A percentile compares a stretch with the other conserved stretches of the same genome.
These are phyloP conservation scores for Picochlorum costavermella DNA, from an alignment of 139 green algal species.

Conservation along the genomic window DNA sequence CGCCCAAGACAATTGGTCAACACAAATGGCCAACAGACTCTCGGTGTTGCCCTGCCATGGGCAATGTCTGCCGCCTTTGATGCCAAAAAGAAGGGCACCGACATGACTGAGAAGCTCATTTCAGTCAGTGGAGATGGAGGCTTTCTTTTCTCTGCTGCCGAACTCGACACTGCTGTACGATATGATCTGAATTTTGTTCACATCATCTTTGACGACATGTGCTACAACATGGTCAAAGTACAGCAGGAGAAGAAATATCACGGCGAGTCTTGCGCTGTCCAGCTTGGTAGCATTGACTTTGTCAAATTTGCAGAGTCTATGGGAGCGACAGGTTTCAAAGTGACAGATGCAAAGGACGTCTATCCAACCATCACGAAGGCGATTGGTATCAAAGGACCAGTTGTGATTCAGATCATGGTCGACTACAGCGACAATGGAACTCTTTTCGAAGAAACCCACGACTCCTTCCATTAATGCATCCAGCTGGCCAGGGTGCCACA, in stretches of 20 bases:
- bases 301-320: conserved; percentile 12
- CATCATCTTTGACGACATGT: conserved; percentile 11
- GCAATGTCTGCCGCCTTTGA: conserved; percentile 13
- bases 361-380: not conserved
- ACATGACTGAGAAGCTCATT: conserved; percentile 13
- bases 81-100: conserved; percentile 12
- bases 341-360: not conserved
- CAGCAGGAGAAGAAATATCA: conserved; percentile 19
- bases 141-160: conserved; percentile 16
- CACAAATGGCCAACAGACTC: conserved; percentile 15
- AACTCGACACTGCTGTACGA: conserved; percentile 15
- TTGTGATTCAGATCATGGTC: conserved; percentile 10
- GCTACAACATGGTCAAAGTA: conserved; percentile 18
- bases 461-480: conserved; percentile 6
- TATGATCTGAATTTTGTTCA: conserved; percentile 15
- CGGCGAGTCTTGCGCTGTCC: conserved; percentile 3
- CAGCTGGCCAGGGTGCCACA: not conserved
- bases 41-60: conserved; percentile 12
- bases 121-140: conserved; percentile 8
- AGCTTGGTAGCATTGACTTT: conserved; percentile 12
- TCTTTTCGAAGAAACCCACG: conserved; percentile 12
- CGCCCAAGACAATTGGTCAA: conserved; percentile 14
- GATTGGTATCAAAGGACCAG: conserved; percentile 6
- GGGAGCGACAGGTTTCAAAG: conserved; percentile 7
- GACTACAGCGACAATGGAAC: conserved; percentile 12